A percentile compares a stretch with the other conserved stretches of the same genome.
These are phyloP conservation scores for Lineolata rhizophorae DNA, from an alignment of 495 filamentous ascomycete genomes.

Conservation along the genomic window DNA sequence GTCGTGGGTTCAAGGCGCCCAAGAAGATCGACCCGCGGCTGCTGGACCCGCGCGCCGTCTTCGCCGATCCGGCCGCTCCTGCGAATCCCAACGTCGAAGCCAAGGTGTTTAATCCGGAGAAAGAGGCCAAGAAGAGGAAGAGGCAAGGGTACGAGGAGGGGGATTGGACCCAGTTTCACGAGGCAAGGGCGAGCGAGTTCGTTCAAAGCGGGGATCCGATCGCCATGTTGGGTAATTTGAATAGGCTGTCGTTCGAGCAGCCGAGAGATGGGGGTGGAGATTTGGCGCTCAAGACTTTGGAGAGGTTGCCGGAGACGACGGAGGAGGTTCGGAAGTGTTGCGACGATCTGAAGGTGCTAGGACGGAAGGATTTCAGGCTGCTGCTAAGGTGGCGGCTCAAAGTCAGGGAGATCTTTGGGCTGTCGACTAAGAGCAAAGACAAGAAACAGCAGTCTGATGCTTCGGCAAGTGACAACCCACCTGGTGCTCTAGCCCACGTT, in stretches of 20 bases:
- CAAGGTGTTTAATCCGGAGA: conserved; percentile 88
- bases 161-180: conserved; percentile 80
- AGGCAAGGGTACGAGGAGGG: conserved; percentile 94
- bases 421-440: conserved; percentile 48
- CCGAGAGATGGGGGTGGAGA: conserved; percentile 56
- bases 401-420: conserved; percentile 77
- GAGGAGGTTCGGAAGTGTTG: conserved; percentile 71
- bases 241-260: conserved; percentile 64
- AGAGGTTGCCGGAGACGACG: conserved; percentile 84
- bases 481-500: too few species aligned
- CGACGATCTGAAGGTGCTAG: conserved; percentile 71
- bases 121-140: conserved; percentile 69
- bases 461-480: conserved; percentile 5
- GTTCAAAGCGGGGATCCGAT: conserved; percentile 91
- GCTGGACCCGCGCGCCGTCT: conserved; percentile 74
- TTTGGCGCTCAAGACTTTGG: conserved; percentile 64
- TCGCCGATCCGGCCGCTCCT: conserved; percentile 75
- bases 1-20: conserved; percentile 79
- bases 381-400: conserved; percentile 84
- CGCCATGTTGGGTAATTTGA: conserved; percentile 74
- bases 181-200: conserved; percentile 72
- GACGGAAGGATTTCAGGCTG: conserved; percentile 82
- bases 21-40: conserved; percentile 84
- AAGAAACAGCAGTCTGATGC: conserved; percentile 18
- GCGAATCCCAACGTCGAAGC: conserved; percentile 94